Base-by-base conservation (phyloP, 2,329 filamentous ascomycete genomes). In the Aspergillus sp. region DNA sequence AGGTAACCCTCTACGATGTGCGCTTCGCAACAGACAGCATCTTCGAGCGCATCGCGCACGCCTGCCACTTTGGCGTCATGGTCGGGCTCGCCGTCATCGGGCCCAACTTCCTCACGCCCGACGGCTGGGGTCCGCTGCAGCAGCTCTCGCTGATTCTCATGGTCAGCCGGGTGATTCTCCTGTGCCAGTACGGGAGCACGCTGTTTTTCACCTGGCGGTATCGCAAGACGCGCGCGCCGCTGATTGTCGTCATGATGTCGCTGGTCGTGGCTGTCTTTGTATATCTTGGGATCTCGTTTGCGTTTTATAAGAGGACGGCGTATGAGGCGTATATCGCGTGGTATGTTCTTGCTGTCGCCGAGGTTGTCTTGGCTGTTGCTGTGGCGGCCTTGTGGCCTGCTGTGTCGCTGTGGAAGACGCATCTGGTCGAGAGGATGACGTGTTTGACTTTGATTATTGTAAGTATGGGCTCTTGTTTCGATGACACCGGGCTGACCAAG, bases 61-160 rank as follows among this genome's bases (percentile, higher is more conserved):
- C 48, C 34, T 58, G 56, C 31, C 56, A 58, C 31, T 58, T 58
- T 13, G 56, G 56, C 8, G 56, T 58, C 23, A 58, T 58, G 56
- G 41, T 53, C 7, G 56, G 56, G 5, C 48, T 58, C 3, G 59
- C 51, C 4, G 51, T 53, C 9, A 41, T 53, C 19, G 31, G 51
- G 7, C 51, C 51, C n/a, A 53, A 53, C 51, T 53, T 53, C 19
- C 51, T 53, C 31, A n/a, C 30, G 3, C n/a, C 34, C 13, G 51
- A 41, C 38, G 31, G 51, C 17, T 53, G 51, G 51, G 51, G 30
- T 4, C 51, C 51, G 15, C 51, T 53, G 28, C 51, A 53, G 31
- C 51, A 53, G 15, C 51, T 53, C 17, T 53, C 51, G 2, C n/a
- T 53, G 17, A 53, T 53, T 8, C 51, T 53, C 31, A 53, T 53